Base-by-base conservation (phyloP, 306 rosid genomes). In the Vachellia collinsii region DNA sequence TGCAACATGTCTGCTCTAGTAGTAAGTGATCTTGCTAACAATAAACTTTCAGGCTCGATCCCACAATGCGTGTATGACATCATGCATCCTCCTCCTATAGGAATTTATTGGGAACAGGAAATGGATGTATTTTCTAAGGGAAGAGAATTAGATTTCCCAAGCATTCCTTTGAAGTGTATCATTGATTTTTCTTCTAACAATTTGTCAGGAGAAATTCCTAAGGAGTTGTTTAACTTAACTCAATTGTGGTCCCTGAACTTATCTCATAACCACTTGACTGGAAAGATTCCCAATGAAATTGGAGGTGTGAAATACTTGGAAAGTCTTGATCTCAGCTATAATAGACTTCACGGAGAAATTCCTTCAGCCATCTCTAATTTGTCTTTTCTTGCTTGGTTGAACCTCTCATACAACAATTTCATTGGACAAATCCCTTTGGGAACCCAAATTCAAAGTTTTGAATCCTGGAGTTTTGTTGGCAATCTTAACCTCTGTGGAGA, bases 331-430 rank as follows among this genome's bases (percentile, higher is more conserved):
- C 72, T 83, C 4, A 74, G 83, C 6, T 39, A 17, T 13, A 83
- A 83, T 17, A 10, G 44, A 12, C 67, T 83, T 44, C 4, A 0
- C 7, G 77, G 74, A 6, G 73, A 74, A 74, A 83, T 83, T 56
- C 86, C 83, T 22, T 10, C 0, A 0, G 66, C 64, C 75, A 85
- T 83, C 7, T 43, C 83, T 6, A 41, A 0, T 8, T 11, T 84
- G 11, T 70, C 76, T 23, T 84, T 88, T 38, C 62, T 85, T 11
- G 36, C 37, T 12, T 65, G 69, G n/a, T 47, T 87, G 17, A 83
- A 85, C 69, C 16, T 85, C 5, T 85, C 88, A 51, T 65, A 80
- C 80, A 88, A 88, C n/a, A 8, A 65, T 54, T 78, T 88, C 11
- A 48, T 14, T 0, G 87, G 87, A 12, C 62, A 59, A 77, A 83